phyloP scores from a whole-genome alignment of 2,329 filamentous ascomycete species.

The Diaporthe sp. region DNA sequence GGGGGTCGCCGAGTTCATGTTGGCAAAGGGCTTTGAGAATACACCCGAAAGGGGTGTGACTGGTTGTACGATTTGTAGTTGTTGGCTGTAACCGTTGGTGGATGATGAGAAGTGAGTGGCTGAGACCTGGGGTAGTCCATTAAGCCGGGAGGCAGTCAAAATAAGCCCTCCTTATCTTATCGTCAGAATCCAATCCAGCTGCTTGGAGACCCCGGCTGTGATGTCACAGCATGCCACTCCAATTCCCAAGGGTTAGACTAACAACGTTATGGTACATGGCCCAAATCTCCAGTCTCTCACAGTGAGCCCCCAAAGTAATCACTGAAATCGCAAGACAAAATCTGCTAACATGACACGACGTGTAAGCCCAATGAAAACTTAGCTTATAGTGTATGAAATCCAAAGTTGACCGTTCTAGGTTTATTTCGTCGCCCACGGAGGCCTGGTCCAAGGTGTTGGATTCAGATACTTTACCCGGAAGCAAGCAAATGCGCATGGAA shows the following conservation, averaged over 20 bases:
- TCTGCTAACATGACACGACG: not conserved
- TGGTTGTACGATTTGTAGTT: not conserved
- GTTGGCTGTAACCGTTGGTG: constrained; percentile 15
- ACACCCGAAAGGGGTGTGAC: no score
- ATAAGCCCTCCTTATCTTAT: constrained; percentile 41
- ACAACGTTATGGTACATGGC: not conserved
- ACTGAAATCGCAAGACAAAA: not conserved
- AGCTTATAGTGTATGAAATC: not conserved
- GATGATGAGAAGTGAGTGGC: not conserved
- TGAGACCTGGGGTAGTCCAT: not conserved
- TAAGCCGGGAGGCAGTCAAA: constrained; percentile 22
- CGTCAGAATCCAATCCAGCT: not conserved
- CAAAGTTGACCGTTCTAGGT: constrained; percentile 48
- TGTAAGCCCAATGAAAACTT: not conserved
- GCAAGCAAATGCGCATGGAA: constrained; percentile 62
- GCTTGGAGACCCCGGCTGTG: constrained; percentile 4
- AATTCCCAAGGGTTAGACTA: not conserved
- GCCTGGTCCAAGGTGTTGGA: constrained; percentile 77
- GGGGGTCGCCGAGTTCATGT: constrained; percentile 45
- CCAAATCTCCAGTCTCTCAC: not conserved
- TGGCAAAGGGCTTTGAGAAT: not conserved
- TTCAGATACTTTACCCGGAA: constrained; percentile 70
- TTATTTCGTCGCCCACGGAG: constrained; percentile 76
- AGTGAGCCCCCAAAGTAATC: not conserved
- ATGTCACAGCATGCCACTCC: constrained; percentile 19